These are phyloP conservation scores for Pholiota conissans DNA, from an alignment of 768 basidiomycete species.

Conservation along the genomic window DNA sequence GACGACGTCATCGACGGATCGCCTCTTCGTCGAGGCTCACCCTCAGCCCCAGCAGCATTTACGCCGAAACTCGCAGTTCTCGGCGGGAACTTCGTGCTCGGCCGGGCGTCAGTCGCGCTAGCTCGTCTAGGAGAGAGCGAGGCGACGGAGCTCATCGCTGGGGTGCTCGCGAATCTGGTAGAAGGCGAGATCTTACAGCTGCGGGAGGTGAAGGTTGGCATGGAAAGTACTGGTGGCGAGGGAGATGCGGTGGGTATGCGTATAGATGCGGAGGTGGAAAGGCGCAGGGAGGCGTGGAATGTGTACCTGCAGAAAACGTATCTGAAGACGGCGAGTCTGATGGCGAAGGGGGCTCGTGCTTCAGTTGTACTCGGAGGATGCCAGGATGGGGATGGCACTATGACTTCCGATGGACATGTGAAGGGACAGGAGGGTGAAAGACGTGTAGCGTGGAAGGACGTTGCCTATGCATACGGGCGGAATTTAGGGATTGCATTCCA, in stretches of 20 bases:
- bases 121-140: conserved; percentile 79
- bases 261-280: conserved; percentile 18
- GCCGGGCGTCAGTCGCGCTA: conserved; percentile 79
- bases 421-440: background rate
- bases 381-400: conserved; percentile 60
- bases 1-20: conserved; percentile 94
- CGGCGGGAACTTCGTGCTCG: conserved; percentile 89
- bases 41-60: conserved; percentile 80
- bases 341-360: conserved; percentile 89
- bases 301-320: conserved; percentile 93
- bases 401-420: background rate
- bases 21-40: conserved; percentile 69
- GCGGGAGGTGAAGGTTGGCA: conserved; percentile 48
- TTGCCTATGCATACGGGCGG: conserved; percentile 94
- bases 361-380: conserved; percentile 89
- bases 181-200: conserved; percentile 94
- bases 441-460: conserved; percentile 72
- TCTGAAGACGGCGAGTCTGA: conserved; percentile 89
- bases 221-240: conserved; percentile 25
- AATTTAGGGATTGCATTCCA: conserved; percentile 96
- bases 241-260: conserved; percentile 10
- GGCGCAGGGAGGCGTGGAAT: conserved; percentile 54
- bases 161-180: conserved; percentile 85
- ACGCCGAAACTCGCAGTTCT: conserved; percentile 88
- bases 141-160: conserved; percentile 87